These are phyloP conservation scores for Irpex lacteus DNA, from an alignment of 1,284 basidiomycete species.

Conservation along the genomic window DNA sequence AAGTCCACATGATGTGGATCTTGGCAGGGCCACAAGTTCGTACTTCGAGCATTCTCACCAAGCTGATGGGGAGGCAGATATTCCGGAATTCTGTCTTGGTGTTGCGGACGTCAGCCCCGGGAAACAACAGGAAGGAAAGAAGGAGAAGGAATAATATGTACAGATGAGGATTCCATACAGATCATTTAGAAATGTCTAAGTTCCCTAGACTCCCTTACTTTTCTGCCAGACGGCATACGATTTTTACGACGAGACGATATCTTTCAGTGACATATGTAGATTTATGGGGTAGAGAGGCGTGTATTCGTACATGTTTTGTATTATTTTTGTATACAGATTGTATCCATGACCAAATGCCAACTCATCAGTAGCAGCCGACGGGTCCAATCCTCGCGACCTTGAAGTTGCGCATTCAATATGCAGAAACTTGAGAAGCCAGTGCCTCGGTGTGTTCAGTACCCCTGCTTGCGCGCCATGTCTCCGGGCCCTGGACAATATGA, in stretches of 20 bases:
- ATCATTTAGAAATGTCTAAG: no score
- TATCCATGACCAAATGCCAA: no score
- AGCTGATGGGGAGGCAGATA: neutral
- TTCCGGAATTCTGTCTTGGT: conserved; percentile 7
- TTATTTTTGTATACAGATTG: no score
- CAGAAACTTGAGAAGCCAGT: neutral
- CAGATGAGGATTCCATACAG: no score
- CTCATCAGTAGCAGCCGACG: no score
- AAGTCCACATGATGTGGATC: neutral
- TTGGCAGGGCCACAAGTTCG: neutral
- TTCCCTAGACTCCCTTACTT: no score
- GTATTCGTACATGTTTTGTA: neutral
- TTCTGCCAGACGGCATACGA: neutral
- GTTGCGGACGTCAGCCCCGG: conserved; percentile 1
- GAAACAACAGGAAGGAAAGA: neutral
- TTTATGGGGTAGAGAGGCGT: neutral
- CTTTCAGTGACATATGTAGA: neutral
- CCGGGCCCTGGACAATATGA: conserved; percentile 25
- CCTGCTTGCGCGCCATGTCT: conserved; percentile 29
- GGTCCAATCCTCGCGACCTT: neutral
- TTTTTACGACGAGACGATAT: neutral
- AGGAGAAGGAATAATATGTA: neutral
- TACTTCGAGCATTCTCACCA: neutral
- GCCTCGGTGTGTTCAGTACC: conserved; percentile 26
- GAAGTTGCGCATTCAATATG: neutral